phyloP scores from a whole-genome alignment of 441 rosid genomes.

The Pelargonium myrrhifolium region DNA sequence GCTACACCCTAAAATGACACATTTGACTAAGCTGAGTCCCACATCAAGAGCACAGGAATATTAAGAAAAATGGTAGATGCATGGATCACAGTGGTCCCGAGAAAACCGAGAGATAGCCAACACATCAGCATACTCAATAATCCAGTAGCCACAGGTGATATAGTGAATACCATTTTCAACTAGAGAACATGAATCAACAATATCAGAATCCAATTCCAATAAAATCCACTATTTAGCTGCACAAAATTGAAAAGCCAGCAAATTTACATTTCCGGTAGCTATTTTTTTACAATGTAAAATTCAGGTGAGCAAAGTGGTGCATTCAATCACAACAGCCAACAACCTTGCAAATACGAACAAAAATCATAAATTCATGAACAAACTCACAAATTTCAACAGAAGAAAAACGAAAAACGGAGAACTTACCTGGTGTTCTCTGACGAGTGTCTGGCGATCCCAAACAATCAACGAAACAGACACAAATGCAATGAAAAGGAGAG shows the following conservation, averaged over 20 bases:
- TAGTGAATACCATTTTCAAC: background rate
- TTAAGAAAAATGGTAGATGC: background rate
- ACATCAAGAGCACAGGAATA: background rate
- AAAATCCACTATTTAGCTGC: background rate
- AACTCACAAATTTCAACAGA: background rate
- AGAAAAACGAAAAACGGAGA: background rate
- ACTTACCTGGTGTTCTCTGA: conserved; percentile 62
- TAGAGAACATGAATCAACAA: background rate
- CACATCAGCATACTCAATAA: no score
- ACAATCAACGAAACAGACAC: conserved; percentile 51
- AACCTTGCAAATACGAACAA: background rate
- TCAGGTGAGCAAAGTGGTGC: background rate
- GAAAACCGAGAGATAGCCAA: background rate
- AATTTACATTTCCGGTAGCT: background rate
- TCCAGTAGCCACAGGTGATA: background rate
- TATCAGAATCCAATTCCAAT: no score
- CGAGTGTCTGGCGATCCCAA: conserved; percentile 95
- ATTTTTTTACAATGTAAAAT: background rate
- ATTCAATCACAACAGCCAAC: background rate
- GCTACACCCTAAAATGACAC: no score
- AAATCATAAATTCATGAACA: background rate
- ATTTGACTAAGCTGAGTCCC: background rate
- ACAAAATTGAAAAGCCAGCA: background rate
- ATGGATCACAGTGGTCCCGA: background rate
- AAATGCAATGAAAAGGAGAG: conserved; percentile 66